Evolutionary conservation across 805 yeast genomes (phyloP), one percentile per base, ranked within the genome.

Genomic region (Pichia pseudocactophila): DNA sequence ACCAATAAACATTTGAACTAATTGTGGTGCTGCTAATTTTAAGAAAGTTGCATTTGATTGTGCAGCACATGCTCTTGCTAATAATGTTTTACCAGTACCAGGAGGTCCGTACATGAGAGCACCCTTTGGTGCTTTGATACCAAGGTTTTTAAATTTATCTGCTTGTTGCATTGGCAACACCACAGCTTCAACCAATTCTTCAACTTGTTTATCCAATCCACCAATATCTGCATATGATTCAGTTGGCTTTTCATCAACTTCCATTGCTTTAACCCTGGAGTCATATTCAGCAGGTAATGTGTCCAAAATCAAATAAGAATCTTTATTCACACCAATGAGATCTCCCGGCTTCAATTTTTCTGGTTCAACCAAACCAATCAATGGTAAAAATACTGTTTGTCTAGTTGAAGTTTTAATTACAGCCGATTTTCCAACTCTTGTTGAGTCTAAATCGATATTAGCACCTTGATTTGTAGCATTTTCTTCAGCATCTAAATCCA

Each of bases 81-180:
- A 72, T 47, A 92, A 70, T 2, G 98, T 92, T 66, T 92, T 92
- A 63, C 99, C 99, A 2, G 98, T 92, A 63, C 99, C 99, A 41
- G 99, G 99, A 8, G 99, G 97, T 30, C 99, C 99, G 61, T 92
- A 92, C 89, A 92, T 87, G 41, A 92, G 71, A 3, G 96, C 97
- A 62, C 98, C 98, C 63, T 92, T 92, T 45, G 98, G 98, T 13
- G 98, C 94, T 61, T 85, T 90, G 59, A 92, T 89, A 43, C 99
- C 99, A 65, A 92, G 71, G 45, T 78, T 79, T 59, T 85, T 85
- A 69, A 92, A 90, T 66, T 92, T 90, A 43, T 92, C 98, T 19
- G 96, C 95, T 63, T 92, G 96, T 64, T 89, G 90, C 95, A 92
- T 88, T 28, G 99, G 99, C 48, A 92, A 72, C 20, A 92, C 99